Evolutionary conservation across 495 filamentous ascomycete genomes (phyloP), one percentile per base, ranked within the genome.

Genomic region (Lindgomyces ingoldianus): DNA sequence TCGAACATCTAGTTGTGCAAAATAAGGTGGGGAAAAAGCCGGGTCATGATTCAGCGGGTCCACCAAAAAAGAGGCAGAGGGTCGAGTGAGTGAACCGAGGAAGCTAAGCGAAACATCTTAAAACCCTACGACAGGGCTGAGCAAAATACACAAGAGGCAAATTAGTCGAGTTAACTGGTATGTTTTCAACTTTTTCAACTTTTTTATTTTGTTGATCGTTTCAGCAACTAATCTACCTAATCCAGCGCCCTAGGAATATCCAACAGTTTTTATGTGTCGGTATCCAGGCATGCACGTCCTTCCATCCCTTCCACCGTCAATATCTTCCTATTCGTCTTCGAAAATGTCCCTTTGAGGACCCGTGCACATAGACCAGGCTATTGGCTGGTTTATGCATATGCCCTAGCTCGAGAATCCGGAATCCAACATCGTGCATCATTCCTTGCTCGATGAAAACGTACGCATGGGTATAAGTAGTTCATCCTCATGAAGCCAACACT

Each of bases 11-110:
- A 25, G 41, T 9, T n/a, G 16, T 21, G 18, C 18, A 33, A 14
- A 58, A 52, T 24, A 50, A 36, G 9, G 33, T 30, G 2, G 21
- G 19, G 21, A 70, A 70, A 47, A 63, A 58, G 26, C n/a, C n/a
- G 14, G 51, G 27, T 8, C 49, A 52, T 26, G 44, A 57, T 16
- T 22, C 26, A 0, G 14, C 16, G 3, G 27, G 21, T 49, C 48
- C 11, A 2, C 1, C 57, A 10, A 22, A 19, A 3, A 67, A 62
- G 44, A 67, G 33, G 51, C 64, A 62, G 25, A 49, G 33, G 26
- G 22, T 41, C 19, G 33, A 55, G 4, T 11, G 25, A 25, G 11
- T 2, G 14, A 3, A 24, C 11, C 8, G 19, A 10, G 48, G n/a
- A n/a, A n/a, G n/a, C n/a, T n/a, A n/a, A n/a, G n/a, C n/a, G n/a